These are phyloP conservation scores for Xylaria sp. DNA, from an alignment of 2,329 filamentous ascomycete species.

Conservation along the genomic window DNA sequence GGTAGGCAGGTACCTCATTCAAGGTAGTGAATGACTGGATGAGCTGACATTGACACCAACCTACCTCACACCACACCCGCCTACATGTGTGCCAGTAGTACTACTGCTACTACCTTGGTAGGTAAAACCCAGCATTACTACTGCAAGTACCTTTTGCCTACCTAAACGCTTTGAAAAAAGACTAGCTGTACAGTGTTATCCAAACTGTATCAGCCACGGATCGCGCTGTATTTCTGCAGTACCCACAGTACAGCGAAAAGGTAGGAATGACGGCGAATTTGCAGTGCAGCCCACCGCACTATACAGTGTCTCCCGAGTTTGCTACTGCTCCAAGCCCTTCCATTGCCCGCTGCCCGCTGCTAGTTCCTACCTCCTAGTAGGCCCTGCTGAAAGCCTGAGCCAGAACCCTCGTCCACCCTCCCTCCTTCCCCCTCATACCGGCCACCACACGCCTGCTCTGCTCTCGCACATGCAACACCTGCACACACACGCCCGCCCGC, in stretches of 20 bases:
- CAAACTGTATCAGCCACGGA: background rate
- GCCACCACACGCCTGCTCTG: constrained; percentile 19
- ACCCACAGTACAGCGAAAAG: constrained; percentile 17
- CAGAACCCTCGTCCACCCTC: constrained; percentile 12
- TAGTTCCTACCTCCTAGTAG: constrained; percentile 5
- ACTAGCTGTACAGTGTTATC: constrained; percentile 4
- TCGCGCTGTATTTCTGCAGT: constrained; percentile 21
- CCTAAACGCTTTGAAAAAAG: constrained; percentile 9
- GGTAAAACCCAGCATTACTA: background rate
- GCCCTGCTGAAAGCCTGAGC: constrained; percentile 7
- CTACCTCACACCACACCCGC: background rate
- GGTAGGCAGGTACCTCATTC: too few species aligned
- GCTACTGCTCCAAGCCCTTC: constrained; percentile 15
- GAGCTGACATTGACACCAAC: background rate
- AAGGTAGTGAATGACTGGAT: background rate
- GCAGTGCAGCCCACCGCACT: constrained; percentile 9
- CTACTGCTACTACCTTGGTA: background rate
- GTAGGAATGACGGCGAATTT: constrained; percentile 14
- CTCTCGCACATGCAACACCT: constrained; percentile 14
- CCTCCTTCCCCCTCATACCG: constrained; percentile 17
- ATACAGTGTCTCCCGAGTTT: constrained; percentile 23
- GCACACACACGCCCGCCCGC: constrained; percentile 20
- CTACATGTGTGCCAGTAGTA: background rate
- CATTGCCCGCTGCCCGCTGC: too few species aligned
- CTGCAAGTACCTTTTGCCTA: constrained; percentile 2